Base-by-base conservation (phyloP, 306 rosid genomes). In the Castanopsis chinensis region DNA sequence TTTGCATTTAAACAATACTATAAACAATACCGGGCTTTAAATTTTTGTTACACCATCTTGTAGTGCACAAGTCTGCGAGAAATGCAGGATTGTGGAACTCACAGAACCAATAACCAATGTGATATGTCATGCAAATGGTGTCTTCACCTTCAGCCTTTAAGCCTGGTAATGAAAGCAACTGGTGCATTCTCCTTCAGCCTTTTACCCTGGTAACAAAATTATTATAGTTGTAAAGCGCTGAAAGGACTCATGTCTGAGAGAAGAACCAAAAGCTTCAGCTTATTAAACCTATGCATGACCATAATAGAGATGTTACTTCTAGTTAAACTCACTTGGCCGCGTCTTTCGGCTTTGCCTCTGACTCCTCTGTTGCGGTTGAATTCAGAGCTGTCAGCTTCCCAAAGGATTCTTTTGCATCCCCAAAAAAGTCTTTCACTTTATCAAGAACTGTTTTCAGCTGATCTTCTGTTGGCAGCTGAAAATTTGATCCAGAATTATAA, bases 381-480 rank as follows among this genome's bases (percentile, higher is more conserved):
- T 81, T 85, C 67, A 90, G 79, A 7, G 92, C 75, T 2, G 94
- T 87, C 69, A 92, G 80, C 90, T 90, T 89, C 35, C 96, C 92
- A 75, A 95, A 95, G 69, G 98, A 90, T 43, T 90, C 98, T 80
- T 90, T 95, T 79, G 97, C 98, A 64, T 92, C 94, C 71, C 96
- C 94, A 4, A 93, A 89, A 68, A 93, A 95, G 82, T 92, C 98
- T 78, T 88, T 91, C 79, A 89, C 98, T 80, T 95, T 89, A 79
- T 93, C 99, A 45, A 89, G 58, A 25, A 91, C 89, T 0, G 97
- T 91, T 88, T 90, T 92, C 64, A 95, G 92, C 86, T 93, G 65
- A 84, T 90, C 98, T 83, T 64, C 79, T 63, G 98, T 88, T 79
- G 99, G 99, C 76, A 95, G 98, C 99, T 95, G 86, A 79, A 69